phyloP scores from a whole-genome alignment of 2,329 filamentous ascomycete species.

The Nigrospora sphaerica region DNA sequence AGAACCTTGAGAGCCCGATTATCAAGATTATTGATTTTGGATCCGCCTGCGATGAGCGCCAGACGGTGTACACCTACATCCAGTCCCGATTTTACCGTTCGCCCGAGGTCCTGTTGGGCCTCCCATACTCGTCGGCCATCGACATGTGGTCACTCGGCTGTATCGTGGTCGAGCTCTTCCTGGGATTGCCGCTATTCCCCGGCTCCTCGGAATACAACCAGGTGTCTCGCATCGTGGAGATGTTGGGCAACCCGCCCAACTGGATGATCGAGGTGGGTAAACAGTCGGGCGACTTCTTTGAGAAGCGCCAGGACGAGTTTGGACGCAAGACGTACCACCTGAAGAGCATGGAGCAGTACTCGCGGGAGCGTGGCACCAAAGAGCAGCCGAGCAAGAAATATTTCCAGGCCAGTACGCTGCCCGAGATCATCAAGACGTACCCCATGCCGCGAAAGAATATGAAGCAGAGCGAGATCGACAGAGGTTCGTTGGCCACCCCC shows the following conservation, averaged over 20 bases:
- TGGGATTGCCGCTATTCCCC: slow-evolving; percentile 89
- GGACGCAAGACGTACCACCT: slow-evolving; percentile 84
- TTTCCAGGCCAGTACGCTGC: slow-evolving; percentile 87
- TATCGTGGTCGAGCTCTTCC: slow-evolving; percentile 95
- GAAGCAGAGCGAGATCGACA: slow-evolving; percentile 93
- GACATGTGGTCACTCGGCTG: slow-evolving; percentile 99
- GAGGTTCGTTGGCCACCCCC: slow-evolving; percentile 56
- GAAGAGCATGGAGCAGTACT: slow-evolving; percentile 98
- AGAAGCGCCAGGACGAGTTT: slow-evolving; percentile 86
- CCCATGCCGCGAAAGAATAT: slow-evolving; percentile 99
- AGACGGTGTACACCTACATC: slow-evolving; percentile 98
- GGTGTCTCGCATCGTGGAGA: slow-evolving; percentile 93
- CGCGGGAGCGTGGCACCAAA: slow-evolving; percentile 89
- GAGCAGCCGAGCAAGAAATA: slow-evolving; percentile 99
- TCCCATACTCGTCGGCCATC: slow-evolving; percentile 96
- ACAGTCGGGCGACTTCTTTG: slow-evolving; percentile 94
- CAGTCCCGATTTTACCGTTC: slow-evolving; percentile 97
- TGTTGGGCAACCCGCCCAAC: slow-evolving; percentile 91
- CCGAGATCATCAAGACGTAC: slow-evolving; percentile 96
- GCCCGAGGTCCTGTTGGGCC: slow-evolving; percentile 86
- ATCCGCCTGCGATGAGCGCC: slow-evolving; percentile 93
- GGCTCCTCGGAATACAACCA: slow-evolving; percentile 99
- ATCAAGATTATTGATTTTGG: slow-evolving; percentile 99
- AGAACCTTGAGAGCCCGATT: slow-evolving; percentile 97
- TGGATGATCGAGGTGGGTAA: slow-evolving; percentile 99